Base-by-base conservation (phyloP, 345 rosid genomes). In the Excoecaria cochinchinensis region DNA sequence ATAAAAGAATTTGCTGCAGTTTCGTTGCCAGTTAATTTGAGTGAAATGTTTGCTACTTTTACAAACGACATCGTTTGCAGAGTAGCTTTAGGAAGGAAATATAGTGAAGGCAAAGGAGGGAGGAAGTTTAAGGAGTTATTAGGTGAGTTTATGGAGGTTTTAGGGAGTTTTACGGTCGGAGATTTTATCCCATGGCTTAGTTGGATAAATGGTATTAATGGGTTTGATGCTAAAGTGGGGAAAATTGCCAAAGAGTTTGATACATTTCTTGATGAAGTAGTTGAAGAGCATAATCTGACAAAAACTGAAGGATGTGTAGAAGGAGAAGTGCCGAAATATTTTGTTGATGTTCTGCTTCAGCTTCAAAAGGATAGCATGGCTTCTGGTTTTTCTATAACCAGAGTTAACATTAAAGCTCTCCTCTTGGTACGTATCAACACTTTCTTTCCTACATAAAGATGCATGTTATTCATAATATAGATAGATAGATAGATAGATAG, bases 151-250 rank as follows among this genome's bases (percentile, higher is more conserved):
- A n/a, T n/a, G 47, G 77, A 70, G 44, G 42, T 87, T 15, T 36
- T 90, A 19, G 93, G 91, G 3, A 46, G 4, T 73, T 66, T 84
- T 31, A 64, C 69, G 42, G 47, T 85, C 0, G 90, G 91, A 17
- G 88, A 82, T 25, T 89, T 60, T 66, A 76, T 92, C 46, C 93
- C 92, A 22, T 85, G 87, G 81, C 84, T 90, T 40, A 78, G 75
- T 9, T 88, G 91, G 92, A 19, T 85, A 8, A 82, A 77, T 53
- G n/a, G 56, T 75, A 8, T 86, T 1, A 85, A 57, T 50, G 82
- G 82, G 1, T n/a, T 83, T 38, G 21, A 78, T 16, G 58, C 47
- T 3, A 84, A 47, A 25, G 81, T 67, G 47, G 69, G 76, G 19
- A 60, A 36, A 64, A 78, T 81, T 11, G 47, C 62, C 5, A 66